phyloP scores from a whole-genome alignment of 306 rosid genomes.

The Quercus agrifolia region DNA sequence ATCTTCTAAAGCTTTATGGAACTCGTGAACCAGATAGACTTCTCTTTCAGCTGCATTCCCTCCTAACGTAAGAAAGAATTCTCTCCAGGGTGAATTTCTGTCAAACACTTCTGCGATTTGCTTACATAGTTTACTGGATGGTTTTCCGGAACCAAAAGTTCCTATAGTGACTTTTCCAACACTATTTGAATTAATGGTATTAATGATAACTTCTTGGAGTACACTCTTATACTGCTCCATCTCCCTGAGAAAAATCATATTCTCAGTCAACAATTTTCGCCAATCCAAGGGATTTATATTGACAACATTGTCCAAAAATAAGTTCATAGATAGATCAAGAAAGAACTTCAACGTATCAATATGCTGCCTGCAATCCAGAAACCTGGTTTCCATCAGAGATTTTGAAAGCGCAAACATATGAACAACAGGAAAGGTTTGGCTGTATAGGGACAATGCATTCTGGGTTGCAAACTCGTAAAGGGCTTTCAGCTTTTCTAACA shows the following conservation, averaged over 20 bases:
- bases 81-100: conserved; percentile 33
- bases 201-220: conserved; percentile 22
- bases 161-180: conserved; percentile 43
- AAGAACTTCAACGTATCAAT: conserved; percentile 17
- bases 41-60: neutral
- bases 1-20: conserved; percentile 34
- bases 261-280: conserved; percentile 25
- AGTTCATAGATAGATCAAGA: conserved; percentile 19
- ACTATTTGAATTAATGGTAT: conserved; percentile 2
- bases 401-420: conserved; percentile 41
- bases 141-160: conserved; percentile 42
- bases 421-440: conserved; percentile 28
- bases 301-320: conserved; percentile 1
- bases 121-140: conserved; percentile 5
- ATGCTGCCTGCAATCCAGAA: conserved; percentile 11
- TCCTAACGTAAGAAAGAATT: conserved; percentile 29
- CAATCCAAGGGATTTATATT: conserved; percentile 40
- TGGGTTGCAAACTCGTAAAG: conserved; percentile 24
- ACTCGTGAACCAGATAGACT: neutral
- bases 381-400: conserved; percentile 35
- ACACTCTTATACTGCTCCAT: conserved; percentile 29
- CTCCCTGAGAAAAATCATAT: conserved; percentile 36
- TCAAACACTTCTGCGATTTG: conserved; percentile 12
- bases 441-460: conserved; percentile 10
- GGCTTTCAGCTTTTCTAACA: conserved; percentile 41